phyloP scores from a whole-genome alignment of 805 yeast species.

The Allodekkera sacchari region DNA sequence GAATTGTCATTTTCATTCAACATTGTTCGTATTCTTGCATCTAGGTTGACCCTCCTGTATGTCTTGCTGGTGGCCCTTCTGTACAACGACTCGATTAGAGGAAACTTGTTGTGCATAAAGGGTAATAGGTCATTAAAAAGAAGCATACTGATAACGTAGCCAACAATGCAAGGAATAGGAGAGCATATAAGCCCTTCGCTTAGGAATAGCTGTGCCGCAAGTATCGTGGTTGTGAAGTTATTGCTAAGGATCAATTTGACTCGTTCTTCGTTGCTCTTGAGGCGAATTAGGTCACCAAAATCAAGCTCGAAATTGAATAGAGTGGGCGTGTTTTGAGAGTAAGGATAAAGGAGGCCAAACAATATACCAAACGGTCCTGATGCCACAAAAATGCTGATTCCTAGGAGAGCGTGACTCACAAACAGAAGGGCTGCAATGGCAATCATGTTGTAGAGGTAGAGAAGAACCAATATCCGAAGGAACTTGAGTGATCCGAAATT shows the following conservation, averaged over 20 bases:
- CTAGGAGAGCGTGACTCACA: constrained; percentile 21
- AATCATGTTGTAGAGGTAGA: constrained; percentile 40
- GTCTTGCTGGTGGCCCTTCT: constrained; percentile 6
- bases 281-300: constrained; percentile 19
- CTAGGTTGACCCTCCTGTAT: too few species aligned
- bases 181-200: constrained; percentile 35
- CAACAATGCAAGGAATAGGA: constrained; percentile 29
- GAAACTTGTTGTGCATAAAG: constrained; percentile 27
- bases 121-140: constrained; percentile 35
- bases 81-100: constrained; percentile 11
- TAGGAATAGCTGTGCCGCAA: constrained; percentile 13
- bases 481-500: constrained; percentile 49
- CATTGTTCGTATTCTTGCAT: too few species aligned
- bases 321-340: constrained; percentile 32
- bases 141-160: constrained; percentile 37
- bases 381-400: constrained; percentile 34
- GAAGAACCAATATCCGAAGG: constrained; percentile 34
- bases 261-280: constrained; percentile 20
- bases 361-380: constrained; percentile 36
- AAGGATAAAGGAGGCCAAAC: constrained; percentile 31
- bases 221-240: constrained; percentile 8
- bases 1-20: too few species aligned
- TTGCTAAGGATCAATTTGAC: constrained; percentile 9
- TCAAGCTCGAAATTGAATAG: constrained; percentile 30
- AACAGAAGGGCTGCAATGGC: constrained; percentile 27